Percentiles rank a stretch among this genome's conserved stretches.
Conservation (phyloP, 2,329 filamentous ascomycete species). For the Dactylonectria macrodidyma region DNA sequence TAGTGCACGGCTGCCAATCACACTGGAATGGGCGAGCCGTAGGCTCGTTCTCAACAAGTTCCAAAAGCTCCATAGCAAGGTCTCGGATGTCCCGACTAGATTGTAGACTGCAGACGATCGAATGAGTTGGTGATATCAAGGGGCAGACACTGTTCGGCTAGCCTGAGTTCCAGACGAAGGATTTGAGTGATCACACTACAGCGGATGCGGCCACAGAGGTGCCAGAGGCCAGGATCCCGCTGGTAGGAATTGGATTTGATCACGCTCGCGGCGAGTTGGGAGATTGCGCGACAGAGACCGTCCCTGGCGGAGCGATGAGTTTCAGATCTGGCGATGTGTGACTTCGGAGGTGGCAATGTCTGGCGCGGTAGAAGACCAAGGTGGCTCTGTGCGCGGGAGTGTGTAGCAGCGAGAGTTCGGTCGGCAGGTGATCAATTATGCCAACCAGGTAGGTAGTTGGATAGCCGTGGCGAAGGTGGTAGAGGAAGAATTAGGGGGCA, state of each 20-base stretch:
- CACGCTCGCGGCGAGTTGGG: slow-evolving; percentile 4
- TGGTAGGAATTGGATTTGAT: slow-evolving; percentile 15
- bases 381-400: slow-evolving; percentile 2
- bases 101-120: slow-evolving; percentile 14
- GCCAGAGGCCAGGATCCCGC: slow-evolving; percentile 3
- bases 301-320: slow-evolving; percentile 3
- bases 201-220: slow-evolving; percentile 2
- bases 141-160: slow-evolving; percentile 19
- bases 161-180: slow-evolving; percentile 25
- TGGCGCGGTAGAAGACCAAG: background rate
- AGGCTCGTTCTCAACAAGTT: slow-evolving; percentile 75
- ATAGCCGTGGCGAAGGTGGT: slow-evolving; percentile 10
- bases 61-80: slow-evolving; percentile 70
- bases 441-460: slow-evolving; percentile 3
- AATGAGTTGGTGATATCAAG: background rate
- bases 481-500: slow-evolving; percentile 14
- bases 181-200: slow-evolving; percentile 22
- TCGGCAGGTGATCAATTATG: slow-evolving; percentile 10
- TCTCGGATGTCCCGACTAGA: slow-evolving; percentile 4
- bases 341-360: slow-evolving; percentile 6
- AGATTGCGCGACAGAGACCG: background rate
- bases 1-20: slow-evolving; percentile 74
- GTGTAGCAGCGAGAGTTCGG: slow-evolving; percentile 4
- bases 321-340: background rate
- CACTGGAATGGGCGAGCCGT: slow-evolving; percentile 75